Evolutionary conservation across 257 asterid species (phyloP), one percentile per base, ranked within the genome.

Genomic region (Prunella vulgaris): DNA sequence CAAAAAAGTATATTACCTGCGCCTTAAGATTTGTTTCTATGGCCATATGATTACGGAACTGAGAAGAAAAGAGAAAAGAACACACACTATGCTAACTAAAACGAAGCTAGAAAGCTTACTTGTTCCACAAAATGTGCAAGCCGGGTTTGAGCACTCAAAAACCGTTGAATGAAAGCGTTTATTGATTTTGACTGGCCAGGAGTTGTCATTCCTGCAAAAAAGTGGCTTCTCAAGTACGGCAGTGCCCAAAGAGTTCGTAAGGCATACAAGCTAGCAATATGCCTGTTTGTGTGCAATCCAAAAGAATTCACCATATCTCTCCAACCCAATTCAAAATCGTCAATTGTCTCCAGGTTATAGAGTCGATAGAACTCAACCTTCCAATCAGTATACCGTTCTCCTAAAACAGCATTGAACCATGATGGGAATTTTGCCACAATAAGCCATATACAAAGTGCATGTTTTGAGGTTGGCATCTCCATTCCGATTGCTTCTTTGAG

Each of bases 361-460:
- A 91, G 90, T 25, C 90, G 84, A 81, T 86, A 84, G 81, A 94
- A 94, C 77, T 91, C 97, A 69, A 87, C 76, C 84, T 91, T 94
- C 99, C 99, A 94, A 28, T 86, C 97, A 64, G 81, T 91, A 85
- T 94, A 94, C 15, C 96, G 93, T 69, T 89, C 97, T 59, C 99
- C 97, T 75, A 94, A 75, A 27, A 89, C 85, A 46, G 99, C 93
- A 77, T 91, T 94, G 79, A 94, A 94, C 99, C 99, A 94, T 22
- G 99, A 94, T 0, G 99, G 99, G 57, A 89, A 91, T 79, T 91
- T 94, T 3, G 95, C 85, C 70, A 89, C 93, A 18, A 92, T 88
- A 75, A 87, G 94, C 99, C 97, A 89, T 73, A 94, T 89, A 80
- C 99, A 94, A 70, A 94, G 96, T 38, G 97, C 97, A 69, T 94